These are phyloP conservation scores for Saitozyma sp. DNA, from an alignment of 768 basidiomycete species.

Conservation along the genomic window DNA sequence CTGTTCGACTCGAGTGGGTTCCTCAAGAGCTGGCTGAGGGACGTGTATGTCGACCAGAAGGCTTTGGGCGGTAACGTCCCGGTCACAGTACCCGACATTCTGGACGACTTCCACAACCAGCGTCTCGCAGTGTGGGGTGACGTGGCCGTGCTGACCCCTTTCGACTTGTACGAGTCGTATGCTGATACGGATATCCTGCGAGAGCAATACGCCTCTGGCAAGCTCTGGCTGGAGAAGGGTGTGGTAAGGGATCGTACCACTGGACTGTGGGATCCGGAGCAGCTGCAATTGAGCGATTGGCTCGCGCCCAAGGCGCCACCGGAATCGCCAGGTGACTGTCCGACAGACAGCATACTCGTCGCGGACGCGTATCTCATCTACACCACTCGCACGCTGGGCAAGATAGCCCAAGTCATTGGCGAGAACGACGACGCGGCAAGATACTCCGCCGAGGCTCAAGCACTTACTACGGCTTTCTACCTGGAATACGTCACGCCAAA, in stretches of 20 bases:
- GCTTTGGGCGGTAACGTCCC: too few species aligned
- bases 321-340: slow-evolving; percentile 25
- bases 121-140: slow-evolving; percentile 13
- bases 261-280: slow-evolving; percentile 31
- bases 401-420: slow-evolving; percentile 29
- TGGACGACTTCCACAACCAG: too few species aligned
- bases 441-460: slow-evolving; percentile 20
- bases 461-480: slow-evolving; percentile 27
- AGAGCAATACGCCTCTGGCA: slow-evolving; percentile 39
- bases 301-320: slow-evolving; percentile 30
- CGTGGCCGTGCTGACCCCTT: slow-evolving; percentile 34
- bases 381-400: slow-evolving; percentile 22
- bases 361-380: slow-evolving; percentile 46
- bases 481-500: slow-evolving; percentile 37
- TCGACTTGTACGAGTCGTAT: slow-evolving; percentile 35
- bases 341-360: slow-evolving; percentile 41
- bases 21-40: slow-evolving; percentile 36
- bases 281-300: slow-evolving; percentile 10
- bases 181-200: slow-evolving; percentile 28
- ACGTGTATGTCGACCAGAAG: slow-evolving; percentile 23
- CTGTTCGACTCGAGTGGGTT: slow-evolving; percentile 31
- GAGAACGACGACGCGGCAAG: slow-evolving; percentile 21
- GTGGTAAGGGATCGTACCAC: slow-evolving; percentile 20
- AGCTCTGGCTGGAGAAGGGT: slow-evolving; percentile 42
- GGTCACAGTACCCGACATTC: too few species aligned